Evolutionary conservation across 1,139 yeast species (phyloP).

Genomic region (Pichia inconspicua): DNA sequence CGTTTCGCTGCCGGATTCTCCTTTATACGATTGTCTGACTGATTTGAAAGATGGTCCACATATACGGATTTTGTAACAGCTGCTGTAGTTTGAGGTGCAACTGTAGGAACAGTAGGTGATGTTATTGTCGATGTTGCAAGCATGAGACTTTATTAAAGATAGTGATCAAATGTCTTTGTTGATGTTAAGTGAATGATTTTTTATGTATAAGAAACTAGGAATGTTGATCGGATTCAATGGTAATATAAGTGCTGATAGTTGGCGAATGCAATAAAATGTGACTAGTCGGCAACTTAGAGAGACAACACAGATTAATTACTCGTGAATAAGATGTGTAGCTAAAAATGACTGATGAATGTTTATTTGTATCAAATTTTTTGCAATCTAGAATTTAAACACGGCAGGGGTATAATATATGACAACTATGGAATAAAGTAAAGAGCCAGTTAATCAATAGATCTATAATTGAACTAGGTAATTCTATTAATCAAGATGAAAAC

Average conservation of each 20-base stretch:
- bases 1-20: constrained; percentile 4
- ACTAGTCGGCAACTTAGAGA: not conserved
- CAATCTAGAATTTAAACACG: not conserved
- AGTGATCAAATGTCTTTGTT: not conserved
- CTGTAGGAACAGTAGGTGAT: not conserved
- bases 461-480: no score
- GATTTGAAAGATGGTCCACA: not conserved
- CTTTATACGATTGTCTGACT: not conserved
- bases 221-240: not conserved
- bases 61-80: not conserved
- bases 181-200: not conserved
- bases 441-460: not conserved
- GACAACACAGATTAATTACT: not conserved
- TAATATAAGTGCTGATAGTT: no score
- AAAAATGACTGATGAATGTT: not conserved
- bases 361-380: not conserved
- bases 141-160: not conserved
- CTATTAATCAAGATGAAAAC: not conserved
- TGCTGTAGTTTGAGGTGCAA: not conserved
- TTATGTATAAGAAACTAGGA: not conserved
- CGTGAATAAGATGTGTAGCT: not conserved
- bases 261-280: not conserved
- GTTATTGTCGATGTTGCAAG: not conserved
- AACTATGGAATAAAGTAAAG: no score
- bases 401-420: not conserved